These are phyloP conservation scores for Ophiostoma angusticollis DNA, from an alignment of 2,329 filamentous ascomycete species.

Conservation along the genomic window DNA sequence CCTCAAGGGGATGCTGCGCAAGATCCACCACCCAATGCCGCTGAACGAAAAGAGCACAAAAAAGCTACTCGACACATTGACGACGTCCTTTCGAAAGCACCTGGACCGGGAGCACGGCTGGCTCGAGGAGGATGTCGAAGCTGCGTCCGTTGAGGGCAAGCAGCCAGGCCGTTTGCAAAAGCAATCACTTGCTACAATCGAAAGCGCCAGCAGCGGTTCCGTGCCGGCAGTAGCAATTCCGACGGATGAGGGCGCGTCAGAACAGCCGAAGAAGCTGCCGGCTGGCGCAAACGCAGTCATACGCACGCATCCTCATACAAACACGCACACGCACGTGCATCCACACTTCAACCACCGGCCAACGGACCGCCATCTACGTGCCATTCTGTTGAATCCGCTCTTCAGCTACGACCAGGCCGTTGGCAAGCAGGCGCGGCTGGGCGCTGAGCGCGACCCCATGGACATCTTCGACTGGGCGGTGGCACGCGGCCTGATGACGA, in stretches of 20 bases:
- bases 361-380: conserved; percentile 39
- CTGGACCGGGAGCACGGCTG: conserved; percentile 46
- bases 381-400: conserved; percentile 44
- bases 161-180: not conserved
- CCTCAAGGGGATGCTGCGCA: conserved; percentile 29
- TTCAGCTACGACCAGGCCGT: conserved; percentile 30
- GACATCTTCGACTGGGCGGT: conserved; percentile 44
- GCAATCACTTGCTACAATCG: not conserved
- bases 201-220: not conserved
- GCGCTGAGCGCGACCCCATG: conserved; percentile 30
- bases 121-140: conserved; percentile 20
- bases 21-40: conserved; percentile 39
- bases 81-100: conserved; percentile 42
- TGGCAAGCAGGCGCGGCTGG: conserved; percentile 11
- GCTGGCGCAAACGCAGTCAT: too few species aligned
- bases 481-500: conserved; percentile 42
- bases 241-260: not conserved
- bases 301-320: not conserved
- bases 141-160: not conserved
- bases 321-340: conserved; percentile 1
- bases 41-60: conserved; percentile 38
- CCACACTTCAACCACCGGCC: conserved; percentile 19
- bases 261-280: too few species aligned
- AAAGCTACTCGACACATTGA: conserved; percentile 42
- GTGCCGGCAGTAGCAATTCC: not conserved